Conservation (phyloP, 805 yeast species). For the Candida dendrica region DNA sequence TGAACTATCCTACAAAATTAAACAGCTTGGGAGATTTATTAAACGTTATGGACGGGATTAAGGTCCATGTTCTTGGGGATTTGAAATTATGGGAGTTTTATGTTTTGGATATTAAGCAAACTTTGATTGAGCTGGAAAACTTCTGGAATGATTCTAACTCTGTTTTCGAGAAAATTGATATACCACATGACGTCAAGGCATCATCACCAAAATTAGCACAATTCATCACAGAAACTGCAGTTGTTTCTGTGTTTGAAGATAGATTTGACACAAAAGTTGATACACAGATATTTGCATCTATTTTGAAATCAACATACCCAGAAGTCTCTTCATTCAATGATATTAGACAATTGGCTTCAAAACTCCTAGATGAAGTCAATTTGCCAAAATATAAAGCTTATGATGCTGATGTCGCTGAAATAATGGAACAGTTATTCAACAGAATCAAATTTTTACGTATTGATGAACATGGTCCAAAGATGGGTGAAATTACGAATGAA, state of each 20-base stretch:
- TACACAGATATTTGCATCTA: conserved; percentile 39
- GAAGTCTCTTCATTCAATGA: conserved; percentile 21
- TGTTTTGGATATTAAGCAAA: conserved; percentile 49
- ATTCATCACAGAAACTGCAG: conserved; percentile 36
- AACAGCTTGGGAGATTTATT: conserved; percentile 46
- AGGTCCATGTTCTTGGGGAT: conserved; percentile 56
- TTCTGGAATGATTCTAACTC: conserved; percentile 25
- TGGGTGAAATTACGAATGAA: conserved; percentile 54
- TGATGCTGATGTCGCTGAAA: conserved; percentile 64
- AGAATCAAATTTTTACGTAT: conserved; percentile 72
- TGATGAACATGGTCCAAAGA: conserved; percentile 74
- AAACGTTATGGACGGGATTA: conserved; percentile 59
- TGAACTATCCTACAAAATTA: conserved; percentile 58
- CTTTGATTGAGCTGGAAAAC: conserved; percentile 31
- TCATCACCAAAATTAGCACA: conserved; percentile 38
- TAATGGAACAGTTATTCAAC: conserved; percentile 63
- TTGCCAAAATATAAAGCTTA: conserved; percentile 62
- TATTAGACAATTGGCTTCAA: conserved; percentile 33
- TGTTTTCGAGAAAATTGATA: conserved; percentile 24
- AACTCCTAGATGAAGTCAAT: conserved; percentile 72
- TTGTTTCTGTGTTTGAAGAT: conserved; percentile 35
- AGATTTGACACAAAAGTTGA: conserved; percentile 49
- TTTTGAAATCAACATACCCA: conserved; percentile 36
- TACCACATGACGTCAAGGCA: conserved; percentile 37
- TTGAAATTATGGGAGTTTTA: conserved; percentile 85